phyloP scores from a whole-genome alignment of 2,329 filamentous ascomycete genomes.

The Aspergillus sp. region DNA sequence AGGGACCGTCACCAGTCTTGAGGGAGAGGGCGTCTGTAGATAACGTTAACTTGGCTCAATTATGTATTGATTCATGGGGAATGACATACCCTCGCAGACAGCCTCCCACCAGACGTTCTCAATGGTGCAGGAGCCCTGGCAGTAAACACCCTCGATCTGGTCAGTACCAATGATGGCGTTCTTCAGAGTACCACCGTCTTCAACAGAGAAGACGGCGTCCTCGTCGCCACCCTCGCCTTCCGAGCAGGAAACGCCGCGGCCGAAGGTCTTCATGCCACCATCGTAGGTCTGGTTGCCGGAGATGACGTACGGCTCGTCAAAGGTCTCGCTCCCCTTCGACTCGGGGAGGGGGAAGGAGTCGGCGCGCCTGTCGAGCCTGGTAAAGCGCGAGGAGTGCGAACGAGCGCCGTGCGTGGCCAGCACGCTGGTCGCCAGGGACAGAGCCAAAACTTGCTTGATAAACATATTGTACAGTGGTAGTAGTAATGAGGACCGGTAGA shows the following conservation, averaged over 20 bases:
- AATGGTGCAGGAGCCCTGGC: conserved; percentile 33
- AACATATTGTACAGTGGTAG: not conserved
- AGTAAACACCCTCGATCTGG: conserved; percentile 43
- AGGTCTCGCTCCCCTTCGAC: conserved; percentile 41
- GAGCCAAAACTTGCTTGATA: not conserved
- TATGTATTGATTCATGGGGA: too few relatives aligned
- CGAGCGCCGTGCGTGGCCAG: conserved; percentile 1
- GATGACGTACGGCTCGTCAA: conserved; percentile 45
- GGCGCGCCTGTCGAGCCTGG: conserved; percentile 13
- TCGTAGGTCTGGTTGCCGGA: conserved; percentile 45
- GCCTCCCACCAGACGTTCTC: conserved; percentile 38
- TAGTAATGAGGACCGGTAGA: not conserved
- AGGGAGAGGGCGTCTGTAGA: conserved; percentile 34
- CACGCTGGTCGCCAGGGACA: conserved; percentile 7
- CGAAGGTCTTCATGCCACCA: conserved; percentile 50
- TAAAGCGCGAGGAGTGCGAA: not conserved
- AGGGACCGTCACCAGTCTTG: conserved; percentile 30
- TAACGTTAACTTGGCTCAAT: too few relatives aligned
- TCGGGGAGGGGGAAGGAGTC: conserved; percentile 34
- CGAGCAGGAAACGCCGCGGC: conserved; percentile 42
- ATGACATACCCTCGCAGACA: conserved; percentile 36
- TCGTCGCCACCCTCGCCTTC: conserved; percentile 48
- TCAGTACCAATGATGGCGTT: conserved; percentile 43
- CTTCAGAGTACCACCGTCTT: conserved; percentile 31
- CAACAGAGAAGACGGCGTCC: conserved; percentile 38